These are phyloP conservation scores for Micractinium conductrix DNA, from an alignment of 139 green algal genomes.

Conservation along the genomic window DNA sequence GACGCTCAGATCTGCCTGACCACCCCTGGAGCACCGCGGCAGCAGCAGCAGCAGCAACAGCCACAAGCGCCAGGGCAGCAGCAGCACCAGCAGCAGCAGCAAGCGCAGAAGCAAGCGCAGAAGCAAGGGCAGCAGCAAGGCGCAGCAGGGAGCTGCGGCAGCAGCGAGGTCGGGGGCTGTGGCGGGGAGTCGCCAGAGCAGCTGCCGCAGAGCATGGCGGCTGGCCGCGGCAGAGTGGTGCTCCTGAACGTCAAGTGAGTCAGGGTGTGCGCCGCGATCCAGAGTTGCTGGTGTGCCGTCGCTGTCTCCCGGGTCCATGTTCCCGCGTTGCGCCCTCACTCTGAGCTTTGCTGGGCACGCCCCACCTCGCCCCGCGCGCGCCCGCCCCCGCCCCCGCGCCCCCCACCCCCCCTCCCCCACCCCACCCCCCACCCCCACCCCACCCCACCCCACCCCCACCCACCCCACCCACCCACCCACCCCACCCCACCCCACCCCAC, in stretches of 20 bases:
- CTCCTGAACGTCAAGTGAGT: constrained; percentile 15
- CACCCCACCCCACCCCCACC: no score
- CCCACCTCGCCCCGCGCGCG: no score
- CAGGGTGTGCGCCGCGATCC: no score
- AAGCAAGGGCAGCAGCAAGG: not conserved
- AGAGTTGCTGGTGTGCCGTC: no score
- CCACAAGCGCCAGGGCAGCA: not conserved
- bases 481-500: no score
- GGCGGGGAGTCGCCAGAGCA: not conserved
- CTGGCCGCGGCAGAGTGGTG: not conserved
- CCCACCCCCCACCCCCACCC: no score
- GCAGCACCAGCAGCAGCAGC: not conserved
- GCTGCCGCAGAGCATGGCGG: constrained; percentile 8
- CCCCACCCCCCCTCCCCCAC: no score
- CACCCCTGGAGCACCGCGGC: not conserved
- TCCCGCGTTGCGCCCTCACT: no score
- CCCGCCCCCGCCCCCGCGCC: no score
- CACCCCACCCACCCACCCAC: no score
- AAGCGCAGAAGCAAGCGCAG: not conserved
- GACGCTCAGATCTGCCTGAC: constrained; percentile 51
- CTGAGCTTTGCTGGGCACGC: no score
- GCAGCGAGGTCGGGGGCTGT: not conserved
- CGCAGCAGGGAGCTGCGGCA: not conserved
- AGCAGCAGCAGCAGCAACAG: not conserved
- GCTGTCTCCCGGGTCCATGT: no score